Base-by-base conservation (phyloP, 2,329 filamentous ascomycete species). In the Pochonia chlamydosporia region DNA sequence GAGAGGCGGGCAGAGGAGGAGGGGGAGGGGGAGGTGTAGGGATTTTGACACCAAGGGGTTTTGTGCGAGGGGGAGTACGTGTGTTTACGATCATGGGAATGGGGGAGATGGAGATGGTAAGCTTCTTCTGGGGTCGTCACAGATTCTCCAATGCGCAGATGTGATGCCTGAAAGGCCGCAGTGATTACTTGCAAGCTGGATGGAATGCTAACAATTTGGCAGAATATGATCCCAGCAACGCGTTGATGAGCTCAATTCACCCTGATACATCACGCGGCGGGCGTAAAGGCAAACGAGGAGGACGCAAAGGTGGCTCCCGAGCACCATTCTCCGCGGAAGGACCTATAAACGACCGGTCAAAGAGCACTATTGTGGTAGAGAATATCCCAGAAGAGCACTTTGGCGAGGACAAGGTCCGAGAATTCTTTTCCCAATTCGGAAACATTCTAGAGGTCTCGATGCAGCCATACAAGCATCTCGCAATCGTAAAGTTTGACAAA, bases 1-100 rank as follows among this genome's bases (percentile, higher is more conserved):
- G 11, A 54, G 47, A 45, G 53, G 28, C 61, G 35, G 60, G 59
- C 33, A 67, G 66, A 48, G 68, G 63, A 42, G 70, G 66, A 52
- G n/a, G 21, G 41, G 30, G 18, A 43, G 24, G n/a, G 64, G 72
- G 48, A 73, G 79, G 49, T 91, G 87, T 59, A 73, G 78, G 48
- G 83, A 89, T 61, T 89, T 86, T 56, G 84, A 89, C 49, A 78
- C 69, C 1, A 87, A 87, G 55, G 87, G 87, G 0, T 88, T 78
- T 57, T 91, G 87, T 59, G 75, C 81, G 5, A 70, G 81, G 33
- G 85, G 85, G 3, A 79, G 73, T 55, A 76, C 74, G 20, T 91
- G 87, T 64, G 75, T 72, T 33, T 89, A 79, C 56, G 81, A 89
- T 55, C 87, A 92, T 59, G 81, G 78, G 8, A 26, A 31, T 6